Base-by-base conservation (phyloP, 352 stramenopile species). In the Phytophthora tubulina region DNA sequence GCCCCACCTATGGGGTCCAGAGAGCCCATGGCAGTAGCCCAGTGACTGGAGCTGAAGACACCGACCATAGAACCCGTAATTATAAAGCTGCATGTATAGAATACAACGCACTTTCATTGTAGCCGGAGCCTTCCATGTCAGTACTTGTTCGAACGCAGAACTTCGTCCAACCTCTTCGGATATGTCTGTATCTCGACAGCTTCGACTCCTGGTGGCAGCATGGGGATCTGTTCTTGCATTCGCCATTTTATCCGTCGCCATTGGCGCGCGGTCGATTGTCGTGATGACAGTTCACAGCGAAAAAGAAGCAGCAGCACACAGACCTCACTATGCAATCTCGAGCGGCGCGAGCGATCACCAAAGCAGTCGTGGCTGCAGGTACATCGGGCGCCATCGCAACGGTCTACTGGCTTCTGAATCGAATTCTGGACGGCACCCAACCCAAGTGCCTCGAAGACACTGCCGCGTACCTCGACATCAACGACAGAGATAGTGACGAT, bases 401-500 rank as follows among this genome's bases (percentile, higher is more conserved):
- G 30, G 45, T 58, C 2, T 80, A 38, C 30, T 80, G 62, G 62
- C 21, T 80, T 39, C 41, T 80, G 13, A 62, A 73, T 56, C 72
- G 63, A 42, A 55, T 76, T 15, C 35, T 73, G 8, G 49, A 75
- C 42, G 33, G 11, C 27, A 50, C n/a, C 10, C 35, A 64, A 27
- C 39, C 13, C 55, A 44, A 67, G 36, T 13, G 55, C n/a, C 48
- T 75, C 10, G 44, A 66, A 39, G 36, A 58, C 27, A 8, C 35
- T 3, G 6, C 11, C 4, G n/a, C 21, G 11, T 51, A 48, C 11
- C 13, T 39, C 17, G 15, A 50, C 41, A 33, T 5, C 11, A 42
- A 48, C 6, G 33, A 15, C 21, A 33, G 8, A 10, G 21, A 48
- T 6, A 21, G 8, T 10, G 27, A 63, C 15, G 41, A 71, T 42